Evolutionary conservation across 495 filamentous ascomycete genomes (phyloP).

Genomic region (Apiosordaria backusii): DNA sequence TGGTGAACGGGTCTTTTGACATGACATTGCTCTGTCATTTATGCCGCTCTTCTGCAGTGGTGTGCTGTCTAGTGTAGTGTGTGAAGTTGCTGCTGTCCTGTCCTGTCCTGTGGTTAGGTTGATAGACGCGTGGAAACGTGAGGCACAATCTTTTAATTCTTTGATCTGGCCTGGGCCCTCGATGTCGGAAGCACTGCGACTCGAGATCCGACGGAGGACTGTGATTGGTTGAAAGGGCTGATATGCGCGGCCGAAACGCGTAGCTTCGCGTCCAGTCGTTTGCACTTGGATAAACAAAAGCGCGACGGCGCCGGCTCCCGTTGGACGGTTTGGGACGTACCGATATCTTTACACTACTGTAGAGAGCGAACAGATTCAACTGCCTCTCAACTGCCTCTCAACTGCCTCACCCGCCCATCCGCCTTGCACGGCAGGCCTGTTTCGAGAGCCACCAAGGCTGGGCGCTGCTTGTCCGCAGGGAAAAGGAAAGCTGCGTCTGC

Average conservation of each 20-base stretch:
- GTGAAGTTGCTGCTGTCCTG: not conserved
- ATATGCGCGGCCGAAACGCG: conserved; percentile 16
- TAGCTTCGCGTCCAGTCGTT: conserved; percentile 18
- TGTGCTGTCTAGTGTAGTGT: not conserved
- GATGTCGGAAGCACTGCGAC: conserved; percentile 5
- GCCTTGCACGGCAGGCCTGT: conserved; percentile 5
- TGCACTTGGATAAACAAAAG: conserved; percentile 20
- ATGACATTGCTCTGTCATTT: not conserved
- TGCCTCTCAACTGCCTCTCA: not conserved
- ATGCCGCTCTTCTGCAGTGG: not conserved
- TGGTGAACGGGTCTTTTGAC: not conserved
- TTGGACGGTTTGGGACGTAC: conserved; percentile 19
- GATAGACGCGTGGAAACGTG: conserved; percentile 1
- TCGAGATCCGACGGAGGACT: conserved; percentile 1
- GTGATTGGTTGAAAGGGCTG: conserved; percentile 8
- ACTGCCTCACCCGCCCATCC: not conserved
- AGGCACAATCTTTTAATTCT: conserved; percentile 10
- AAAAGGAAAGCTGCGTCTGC: not conserved
- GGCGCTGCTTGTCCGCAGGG: too few relatives aligned
- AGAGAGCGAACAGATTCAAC: too few relatives aligned
- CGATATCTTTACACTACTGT: too few relatives aligned
- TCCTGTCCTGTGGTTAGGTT: conserved; percentile 8
- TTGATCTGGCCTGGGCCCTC: too few relatives aligned
- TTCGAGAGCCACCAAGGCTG: too few relatives aligned
- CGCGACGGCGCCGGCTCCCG: conserved; percentile 18